These are phyloP conservation scores for Oxytropis ochrocephala DNA, from an alignment of 306 rosid species.

Conservation along the genomic window DNA sequence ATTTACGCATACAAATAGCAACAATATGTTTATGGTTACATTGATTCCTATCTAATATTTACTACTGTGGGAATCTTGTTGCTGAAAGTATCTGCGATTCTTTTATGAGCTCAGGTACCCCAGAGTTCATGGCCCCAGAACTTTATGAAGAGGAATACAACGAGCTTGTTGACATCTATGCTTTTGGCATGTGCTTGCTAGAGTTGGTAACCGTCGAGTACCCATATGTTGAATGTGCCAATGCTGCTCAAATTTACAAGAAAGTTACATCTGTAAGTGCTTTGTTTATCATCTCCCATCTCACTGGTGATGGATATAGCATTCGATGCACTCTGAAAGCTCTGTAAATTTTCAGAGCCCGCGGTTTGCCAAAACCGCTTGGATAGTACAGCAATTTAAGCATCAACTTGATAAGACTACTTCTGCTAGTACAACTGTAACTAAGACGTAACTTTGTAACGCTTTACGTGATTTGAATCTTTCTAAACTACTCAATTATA, in stretches of 20 bases:
- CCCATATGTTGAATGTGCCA: slow-evolving; percentile 84
- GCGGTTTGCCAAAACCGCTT: slow-evolving; percentile 13
- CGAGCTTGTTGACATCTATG: slow-evolving; percentile 94
- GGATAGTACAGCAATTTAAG: background rate
- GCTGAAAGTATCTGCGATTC: slow-evolving; percentile 9
- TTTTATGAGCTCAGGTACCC: slow-evolving; percentile 58
- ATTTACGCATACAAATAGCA: too few species aligned
- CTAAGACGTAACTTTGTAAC: background rate
- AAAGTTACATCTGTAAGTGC: slow-evolving; percentile 90
- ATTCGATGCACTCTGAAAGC: background rate
- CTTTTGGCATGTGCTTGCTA: slow-evolving; percentile 96
- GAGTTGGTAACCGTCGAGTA: slow-evolving; percentile 94
- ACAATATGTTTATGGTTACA: background rate
- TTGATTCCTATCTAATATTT: slow-evolving; percentile 9
- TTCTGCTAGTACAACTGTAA: background rate
- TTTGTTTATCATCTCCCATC: slow-evolving; percentile 11
- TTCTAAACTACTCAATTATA: background rate
- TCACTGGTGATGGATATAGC: background rate
- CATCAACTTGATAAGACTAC: slow-evolving; percentile 3
- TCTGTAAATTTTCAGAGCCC: background rate
- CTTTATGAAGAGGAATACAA: slow-evolving; percentile 95
- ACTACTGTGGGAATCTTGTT: background rate
- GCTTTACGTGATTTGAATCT: background rate
- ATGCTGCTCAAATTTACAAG: slow-evolving; percentile 99
- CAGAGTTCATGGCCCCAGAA: slow-evolving; percentile 99